Percentiles rank a stretch among this genome's conserved stretches.
phyloP scores from a whole-genome alignment of 805 yeast genomes.

The Candida sakaeoensis region DNA sequence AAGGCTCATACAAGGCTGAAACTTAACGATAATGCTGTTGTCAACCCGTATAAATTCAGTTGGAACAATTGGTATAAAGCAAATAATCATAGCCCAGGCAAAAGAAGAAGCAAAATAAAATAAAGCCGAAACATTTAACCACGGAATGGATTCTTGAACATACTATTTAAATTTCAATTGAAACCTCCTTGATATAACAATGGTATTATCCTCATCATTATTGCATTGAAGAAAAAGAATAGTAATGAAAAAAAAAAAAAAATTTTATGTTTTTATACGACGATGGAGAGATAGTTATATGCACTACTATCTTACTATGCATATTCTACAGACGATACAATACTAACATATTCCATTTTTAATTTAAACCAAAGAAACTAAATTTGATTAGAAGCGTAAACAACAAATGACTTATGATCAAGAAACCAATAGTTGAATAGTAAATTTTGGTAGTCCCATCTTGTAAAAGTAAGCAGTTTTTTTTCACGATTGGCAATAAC shows the following conservation, averaged over 20 bases:
- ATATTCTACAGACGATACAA: too few species aligned
- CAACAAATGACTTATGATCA: constrained; percentile 49
- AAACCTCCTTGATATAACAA: constrained; percentile 1
- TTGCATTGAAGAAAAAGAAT: background rate
- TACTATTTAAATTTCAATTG: constrained; percentile 6
- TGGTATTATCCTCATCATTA: too few species aligned
- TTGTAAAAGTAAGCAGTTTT: constrained; percentile 29
- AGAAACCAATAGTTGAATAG: constrained; percentile 32
- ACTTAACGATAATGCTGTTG: constrained; percentile 49
- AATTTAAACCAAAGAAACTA: constrained; percentile 50
- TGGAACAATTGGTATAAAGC: constrained; percentile 50
- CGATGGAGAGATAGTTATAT: constrained; percentile 1
- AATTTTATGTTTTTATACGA: background rate
- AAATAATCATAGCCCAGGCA: constrained; percentile 43
- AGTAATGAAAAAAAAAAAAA: constrained; percentile 3
- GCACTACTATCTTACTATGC: constrained; percentile 11
- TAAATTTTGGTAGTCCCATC: constrained; percentile 33
- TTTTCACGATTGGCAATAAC: constrained; percentile 35
- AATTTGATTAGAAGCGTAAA: constrained; percentile 65
- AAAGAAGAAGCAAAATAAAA: too few species aligned
- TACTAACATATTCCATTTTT: background rate
- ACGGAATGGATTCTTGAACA: too few species aligned
- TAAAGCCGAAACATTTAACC: too few species aligned
- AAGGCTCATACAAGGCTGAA: constrained; percentile 52
- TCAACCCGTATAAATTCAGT: constrained; percentile 47